Evolutionary conservation across 495 filamentous ascomycete species (phyloP).

Genomic region (Trichocladium uniseriatum): DNA sequence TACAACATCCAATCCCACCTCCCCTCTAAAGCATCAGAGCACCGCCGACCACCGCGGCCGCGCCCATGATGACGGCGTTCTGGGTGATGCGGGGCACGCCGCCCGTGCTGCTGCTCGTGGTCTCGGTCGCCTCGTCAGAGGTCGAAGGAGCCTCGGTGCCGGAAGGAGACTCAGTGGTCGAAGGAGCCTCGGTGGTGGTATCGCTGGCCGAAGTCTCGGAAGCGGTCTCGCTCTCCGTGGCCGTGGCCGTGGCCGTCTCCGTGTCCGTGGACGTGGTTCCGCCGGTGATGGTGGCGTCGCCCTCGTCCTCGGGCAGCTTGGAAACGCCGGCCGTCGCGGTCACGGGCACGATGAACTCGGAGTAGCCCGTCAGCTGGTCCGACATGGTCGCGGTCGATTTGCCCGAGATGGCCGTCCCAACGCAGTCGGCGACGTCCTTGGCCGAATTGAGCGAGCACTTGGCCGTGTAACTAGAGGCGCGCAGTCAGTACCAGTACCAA

Average conservation of each 20-base stretch:
- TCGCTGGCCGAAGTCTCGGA: constrained; percentile 16
- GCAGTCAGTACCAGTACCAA: too few relatives aligned
- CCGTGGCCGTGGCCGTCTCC: background rate
- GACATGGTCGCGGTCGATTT: background rate
- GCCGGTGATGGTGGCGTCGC: background rate
- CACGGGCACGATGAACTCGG: constrained; percentile 12
- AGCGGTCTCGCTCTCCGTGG: background rate
- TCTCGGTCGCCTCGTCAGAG: constrained; percentile 12
- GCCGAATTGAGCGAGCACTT: background rate
- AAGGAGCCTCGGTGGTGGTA: constrained; percentile 7
- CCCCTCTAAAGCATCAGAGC: constrained; percentile 17
- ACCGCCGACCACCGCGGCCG: constrained; percentile 21
- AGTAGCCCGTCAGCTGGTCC: background rate
- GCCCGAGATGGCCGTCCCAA: background rate
- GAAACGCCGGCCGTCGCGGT: constrained; percentile 28
- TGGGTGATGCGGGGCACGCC: constrained; percentile 28
- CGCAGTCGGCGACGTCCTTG: background rate
- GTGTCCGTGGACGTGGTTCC: background rate
- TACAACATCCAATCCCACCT: background rate
- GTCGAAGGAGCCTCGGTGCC: background rate
- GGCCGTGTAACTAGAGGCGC: background rate
- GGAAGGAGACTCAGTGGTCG: background rate
- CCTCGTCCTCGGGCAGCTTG: constrained; percentile 1
- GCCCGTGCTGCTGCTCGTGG: constrained; percentile 23
- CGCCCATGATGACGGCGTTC: constrained; percentile 22